These are phyloP conservation scores for Bipolaris zeicola DNA, from an alignment of 2,329 filamentous ascomycete genomes.

Conservation along the genomic window DNA sequence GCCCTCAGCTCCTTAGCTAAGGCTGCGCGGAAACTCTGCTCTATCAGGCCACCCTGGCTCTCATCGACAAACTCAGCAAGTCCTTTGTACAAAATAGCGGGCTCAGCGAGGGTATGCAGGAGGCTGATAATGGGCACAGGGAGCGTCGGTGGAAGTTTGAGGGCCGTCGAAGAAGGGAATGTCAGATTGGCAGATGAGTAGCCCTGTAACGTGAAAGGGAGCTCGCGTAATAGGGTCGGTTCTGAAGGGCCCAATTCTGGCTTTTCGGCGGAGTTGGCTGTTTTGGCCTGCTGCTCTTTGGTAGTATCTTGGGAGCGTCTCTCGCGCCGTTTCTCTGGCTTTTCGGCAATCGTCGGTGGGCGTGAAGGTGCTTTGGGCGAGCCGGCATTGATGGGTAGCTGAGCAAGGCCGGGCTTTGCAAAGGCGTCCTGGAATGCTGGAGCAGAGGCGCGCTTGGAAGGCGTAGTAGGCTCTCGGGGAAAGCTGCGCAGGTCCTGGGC, in stretches of 20 bases:
- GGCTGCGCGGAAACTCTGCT: slow-evolving; percentile 88
- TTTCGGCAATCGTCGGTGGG: slow-evolving; percentile 25
- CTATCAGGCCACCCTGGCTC: slow-evolving; percentile 80
- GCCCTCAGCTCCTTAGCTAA: slow-evolving; percentile 83
- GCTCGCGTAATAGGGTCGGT: slow-evolving; percentile 62
- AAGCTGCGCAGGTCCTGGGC: slow-evolving; percentile 22
- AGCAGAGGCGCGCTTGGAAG: slow-evolving; percentile 31
- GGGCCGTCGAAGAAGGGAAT: slow-evolving; percentile 70
- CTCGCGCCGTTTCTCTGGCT: slow-evolving; percentile 35
- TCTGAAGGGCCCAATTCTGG: slow-evolving; percentile 48
- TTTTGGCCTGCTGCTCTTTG: slow-evolving; percentile 34
- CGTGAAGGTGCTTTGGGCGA: slow-evolving; percentile 36
- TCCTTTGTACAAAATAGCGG: slow-evolving; percentile 85
- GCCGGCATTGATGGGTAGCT: slow-evolving; percentile 45
- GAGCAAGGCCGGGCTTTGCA: slow-evolving; percentile 52
- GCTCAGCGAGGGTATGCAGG: slow-evolving; percentile 87
- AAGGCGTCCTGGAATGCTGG: slow-evolving; percentile 55
- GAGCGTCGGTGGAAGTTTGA: slow-evolving; percentile 78
- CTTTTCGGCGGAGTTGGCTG: slow-evolving; percentile 11
- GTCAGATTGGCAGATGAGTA: slow-evolving; percentile 83
- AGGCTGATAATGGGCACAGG: slow-evolving; percentile 85
- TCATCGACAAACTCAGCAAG: slow-evolving; percentile 83
- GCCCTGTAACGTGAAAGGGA: slow-evolving; percentile 92
- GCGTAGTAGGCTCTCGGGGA: slow-evolving; percentile 33
- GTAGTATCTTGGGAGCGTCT: slow-evolving; percentile 28